Conservation (phyloP, 768 basidiomycete genomes). For the Xerocomellus intermedius region DNA sequence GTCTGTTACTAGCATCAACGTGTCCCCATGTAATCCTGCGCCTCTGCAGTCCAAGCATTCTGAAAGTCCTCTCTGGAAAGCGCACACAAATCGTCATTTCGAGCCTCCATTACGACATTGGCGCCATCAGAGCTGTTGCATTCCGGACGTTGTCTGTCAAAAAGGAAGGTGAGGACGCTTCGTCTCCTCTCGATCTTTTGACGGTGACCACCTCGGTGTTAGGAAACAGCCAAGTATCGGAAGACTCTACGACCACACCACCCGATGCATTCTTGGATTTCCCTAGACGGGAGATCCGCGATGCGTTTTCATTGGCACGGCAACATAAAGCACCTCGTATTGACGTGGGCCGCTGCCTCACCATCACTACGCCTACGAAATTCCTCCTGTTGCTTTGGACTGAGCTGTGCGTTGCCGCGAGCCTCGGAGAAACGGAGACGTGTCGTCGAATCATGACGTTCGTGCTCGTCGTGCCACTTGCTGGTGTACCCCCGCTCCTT, state of each 20-base stretch:
- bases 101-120: slow-evolving; percentile 36
- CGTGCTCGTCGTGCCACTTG: slow-evolving; percentile 61
- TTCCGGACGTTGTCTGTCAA: slow-evolving; percentile 38
- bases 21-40: slow-evolving; percentile 67
- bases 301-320: slow-evolving; percentile 55
- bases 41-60: slow-evolving; percentile 57
- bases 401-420: slow-evolving; percentile 54
- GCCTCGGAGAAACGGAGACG: slow-evolving; percentile 57
- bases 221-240: slow-evolving; percentile 18
- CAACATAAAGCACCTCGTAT: slow-evolving; percentile 62
- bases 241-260: slow-evolving; percentile 20
- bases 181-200: background rate
- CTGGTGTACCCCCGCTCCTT: slow-evolving; percentile 58
- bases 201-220: background rate
- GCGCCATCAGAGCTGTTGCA: slow-evolving; percentile 40
- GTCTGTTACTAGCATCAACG: slow-evolving; percentile 57
- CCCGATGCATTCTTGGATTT: slow-evolving; percentile 50
- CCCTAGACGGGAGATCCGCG: slow-evolving; percentile 54
- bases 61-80: slow-evolving; percentile 44
- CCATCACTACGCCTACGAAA: slow-evolving; percentile 51
- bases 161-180: slow-evolving; percentile 35
- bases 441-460: slow-evolving; percentile 67
- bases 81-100: slow-evolving; percentile 32
- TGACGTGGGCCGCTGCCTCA: slow-evolving; percentile 67
- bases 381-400: slow-evolving; percentile 71